Evolutionary conservation across 129 eudicot genomes (phyloP), one percentile per base, ranked within the genome.

Genomic region (Cynara cardunculus): DNA sequence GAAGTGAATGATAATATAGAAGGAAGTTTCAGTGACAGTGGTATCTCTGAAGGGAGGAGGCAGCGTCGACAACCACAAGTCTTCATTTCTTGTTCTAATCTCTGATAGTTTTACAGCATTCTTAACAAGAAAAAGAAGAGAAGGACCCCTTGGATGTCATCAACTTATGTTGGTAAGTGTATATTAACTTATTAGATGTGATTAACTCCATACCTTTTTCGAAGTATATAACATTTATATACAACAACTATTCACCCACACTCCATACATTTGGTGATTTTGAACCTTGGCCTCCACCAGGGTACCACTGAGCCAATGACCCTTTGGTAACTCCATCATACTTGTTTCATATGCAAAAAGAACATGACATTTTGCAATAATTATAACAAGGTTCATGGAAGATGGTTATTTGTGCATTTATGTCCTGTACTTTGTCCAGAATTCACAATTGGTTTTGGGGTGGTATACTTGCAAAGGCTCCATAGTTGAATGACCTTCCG

Each of bases 11-110:
- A 80, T 41, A 76, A 85, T 9, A 78, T 84, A 24, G 68, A 79
- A 24, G 97, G 97, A 56, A 89, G 97, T 80, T 56, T 83, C 49
- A 94, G 98, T 67, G 98, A 91, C 85, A 88, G 96, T 73, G 89
- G 95, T 71, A 62, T 94, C 75, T 26, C 86, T 2, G 66, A 82
- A 72, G 82, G 85, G 71, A 90, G 83, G 84, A 86, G 86, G 81
- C 80, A 82, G 25, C 85, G 78, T 25, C 31, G 61, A 77, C 88
- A 83, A 44, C 69, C 82, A 19, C 82, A 81, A 87, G 79, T 74
- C 4, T 80, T 90, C 61, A 82, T 86, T 0, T 86, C 89, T 49
- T 85, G 49, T 70, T 91, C 84, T 61, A 83, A 71, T 65, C 53
- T 72, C 81, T 79, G 78, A 85, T 91, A 82, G 82, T 30, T 62